Base-by-base conservation (phyloP, 2,329 filamentous ascomycete species). In the Aureobasidium vineae region DNA sequence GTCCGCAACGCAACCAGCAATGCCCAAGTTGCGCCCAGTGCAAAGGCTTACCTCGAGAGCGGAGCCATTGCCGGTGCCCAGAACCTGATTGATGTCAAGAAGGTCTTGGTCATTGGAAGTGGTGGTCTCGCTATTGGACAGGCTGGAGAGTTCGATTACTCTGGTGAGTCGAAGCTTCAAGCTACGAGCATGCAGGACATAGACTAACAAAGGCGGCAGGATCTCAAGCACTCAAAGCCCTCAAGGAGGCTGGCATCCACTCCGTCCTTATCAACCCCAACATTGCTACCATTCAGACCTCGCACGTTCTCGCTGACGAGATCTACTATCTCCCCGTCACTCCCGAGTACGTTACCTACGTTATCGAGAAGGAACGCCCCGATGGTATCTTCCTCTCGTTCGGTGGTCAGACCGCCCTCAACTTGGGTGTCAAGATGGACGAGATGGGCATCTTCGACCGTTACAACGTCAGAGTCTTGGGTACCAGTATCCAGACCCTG, bases 301-400 rank as follows among this genome's bases (percentile, higher is more conserved):
- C 96, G 78, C 94, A 98, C 84, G 89, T 90, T 75, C 90, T 98
- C 76, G 92, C 92, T 75, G 94, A 98, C 77, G 93, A 98, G 82
- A 90, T 98, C 75, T 98, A 98, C 85, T 98, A 97, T 80, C 89
- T 98, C 43, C 95, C 95, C 66, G 93, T 99, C 74, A 99, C 95
- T 21, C 90, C 94, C 70, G 94, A 98, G 85, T 99, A 98, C 81
- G 93, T 97, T 76, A 90, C 90, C 75, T 94, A 98, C 79, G 94
- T 99, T 69, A 98, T 99, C 77, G 92, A 98, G 83, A 89, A 90
- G 75, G 95, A 98, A 81, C 87, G 88, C 77, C 95, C 95, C 49
- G 95, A 99, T 82, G 95, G 94, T 74, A 96, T 99, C 78, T 95
- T 98, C 82, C 86, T 98, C 73, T 95, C 92, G 61, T 99, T 98